phyloP scores from a whole-genome alignment of 257 asterid species.

The Lantana camara region DNA sequence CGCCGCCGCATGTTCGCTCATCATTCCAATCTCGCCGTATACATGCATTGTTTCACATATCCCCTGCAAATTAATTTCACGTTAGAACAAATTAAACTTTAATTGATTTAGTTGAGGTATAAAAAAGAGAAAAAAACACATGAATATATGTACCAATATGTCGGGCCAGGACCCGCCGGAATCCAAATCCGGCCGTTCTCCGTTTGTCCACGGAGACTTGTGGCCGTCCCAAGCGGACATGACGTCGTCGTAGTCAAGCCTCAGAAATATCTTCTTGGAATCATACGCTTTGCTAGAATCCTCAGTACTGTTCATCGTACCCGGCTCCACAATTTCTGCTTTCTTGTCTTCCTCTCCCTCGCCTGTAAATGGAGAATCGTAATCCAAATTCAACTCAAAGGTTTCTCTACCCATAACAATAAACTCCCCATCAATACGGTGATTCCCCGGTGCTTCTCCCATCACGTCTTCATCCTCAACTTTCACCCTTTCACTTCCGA shows the following conservation, averaged over 20 bases:
- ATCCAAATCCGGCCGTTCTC: constrained; percentile 67
- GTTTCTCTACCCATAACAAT: constrained; percentile 44
- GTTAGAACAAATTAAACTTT: no score
- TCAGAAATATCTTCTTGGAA: constrained; percentile 48
- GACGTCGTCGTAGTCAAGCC: constrained; percentile 66
- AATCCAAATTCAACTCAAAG: constrained; percentile 64
- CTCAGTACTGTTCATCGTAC: constrained; percentile 16
- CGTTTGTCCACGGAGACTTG: constrained; percentile 75
- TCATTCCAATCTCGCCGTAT: constrained; percentile 47
- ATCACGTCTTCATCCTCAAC: constrained; percentile 51
- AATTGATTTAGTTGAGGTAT: no score
- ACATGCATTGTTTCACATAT: constrained; percentile 49
- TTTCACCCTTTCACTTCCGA: constrained; percentile 42
- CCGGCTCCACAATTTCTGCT: not conserved
- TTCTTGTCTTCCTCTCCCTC: constrained; percentile 40
- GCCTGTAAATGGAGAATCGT: constrained; percentile 38
- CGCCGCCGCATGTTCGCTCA: constrained; percentile 31
- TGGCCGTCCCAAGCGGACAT: constrained; percentile 70
- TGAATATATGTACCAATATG: constrained; percentile 71
- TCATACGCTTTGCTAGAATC: constrained; percentile 26
- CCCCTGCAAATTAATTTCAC: constrained; percentile 54
- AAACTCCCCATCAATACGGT: constrained; percentile 27
- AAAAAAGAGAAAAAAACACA: not conserved
- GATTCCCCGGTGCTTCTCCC: constrained; percentile 10
- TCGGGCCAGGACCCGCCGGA: constrained; percentile 60